A percentile compares a stretch with the other conserved stretches of the same genome.
Conservation (phyloP, 148 eudicot species). For the Vaccinium myrtillus region DNA sequence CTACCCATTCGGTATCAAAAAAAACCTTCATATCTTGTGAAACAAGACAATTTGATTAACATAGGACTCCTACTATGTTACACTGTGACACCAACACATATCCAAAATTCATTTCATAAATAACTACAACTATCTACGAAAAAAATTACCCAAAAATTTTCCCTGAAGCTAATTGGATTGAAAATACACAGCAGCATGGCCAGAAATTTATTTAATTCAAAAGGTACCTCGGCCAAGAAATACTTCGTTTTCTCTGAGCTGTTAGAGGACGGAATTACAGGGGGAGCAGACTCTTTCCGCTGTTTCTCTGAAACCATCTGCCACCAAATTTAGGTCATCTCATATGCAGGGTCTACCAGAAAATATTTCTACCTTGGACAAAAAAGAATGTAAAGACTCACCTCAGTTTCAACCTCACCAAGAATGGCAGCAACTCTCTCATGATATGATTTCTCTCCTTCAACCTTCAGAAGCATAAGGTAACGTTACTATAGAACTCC, state of each 20-base stretch:
- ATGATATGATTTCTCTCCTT: conserved; percentile 51
- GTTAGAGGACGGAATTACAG: conserved; percentile 46
- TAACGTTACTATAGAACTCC: background rate
- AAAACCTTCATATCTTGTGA: background rate
- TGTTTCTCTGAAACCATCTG: conserved; percentile 89
- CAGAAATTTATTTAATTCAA: background rate
- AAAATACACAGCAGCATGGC: background rate
- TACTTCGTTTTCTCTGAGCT: conserved; percentile 65
- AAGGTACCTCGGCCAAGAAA: conserved; percentile 85
- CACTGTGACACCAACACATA: background rate
- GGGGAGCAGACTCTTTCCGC: conserved; percentile 89
- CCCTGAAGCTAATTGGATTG: background rate
- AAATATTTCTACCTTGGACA: background rate
- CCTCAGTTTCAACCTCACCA: conserved; percentile 57
- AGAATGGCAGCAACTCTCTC: conserved; percentile 61
- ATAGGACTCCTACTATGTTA: background rate
- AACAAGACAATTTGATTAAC: background rate
- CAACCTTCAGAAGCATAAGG: conserved; percentile 36
- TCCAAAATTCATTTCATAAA: background rate
- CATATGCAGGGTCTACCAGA: background rate
- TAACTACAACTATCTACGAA: background rate
- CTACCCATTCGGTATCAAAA: background rate
- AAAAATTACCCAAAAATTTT: background rate
- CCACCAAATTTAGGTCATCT: conserved; percentile 20
- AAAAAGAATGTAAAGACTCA: conserved; percentile 17